Evolutionary conservation across 148 eudicot genomes (phyloP).

Genomic region (Chenopodium berlandieri): DNA sequence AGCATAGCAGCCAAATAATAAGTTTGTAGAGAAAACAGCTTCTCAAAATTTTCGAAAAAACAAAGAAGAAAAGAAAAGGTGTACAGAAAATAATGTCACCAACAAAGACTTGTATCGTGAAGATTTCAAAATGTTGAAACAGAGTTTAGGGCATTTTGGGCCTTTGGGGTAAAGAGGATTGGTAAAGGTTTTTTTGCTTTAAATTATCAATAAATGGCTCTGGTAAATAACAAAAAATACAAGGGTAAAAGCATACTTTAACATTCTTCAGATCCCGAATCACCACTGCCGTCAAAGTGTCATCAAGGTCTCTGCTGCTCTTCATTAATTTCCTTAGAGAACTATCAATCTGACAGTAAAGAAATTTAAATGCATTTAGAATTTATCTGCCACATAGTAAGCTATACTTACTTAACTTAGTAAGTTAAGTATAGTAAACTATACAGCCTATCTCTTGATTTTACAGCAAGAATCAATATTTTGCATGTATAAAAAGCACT

Average conservation of each 20-base stretch:
- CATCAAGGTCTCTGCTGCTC: constrained; percentile 76
- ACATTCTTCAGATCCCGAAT: constrained; percentile 84
- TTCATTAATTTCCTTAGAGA: constrained; percentile 63
- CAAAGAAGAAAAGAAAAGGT: not conserved
- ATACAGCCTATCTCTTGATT: not conserved
- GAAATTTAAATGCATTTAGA: constrained; percentile 4
- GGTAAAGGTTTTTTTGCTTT: not conserved
- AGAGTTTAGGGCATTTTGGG: not conserved
- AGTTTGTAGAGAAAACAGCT: not conserved
- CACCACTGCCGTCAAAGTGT: constrained; percentile 62
- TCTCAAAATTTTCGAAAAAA: not conserved
- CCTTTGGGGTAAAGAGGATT: not conserved
- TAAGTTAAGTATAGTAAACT: not conserved
- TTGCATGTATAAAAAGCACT: not conserved
- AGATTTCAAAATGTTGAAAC: not conserved
- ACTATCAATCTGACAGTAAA: constrained; percentile 55
- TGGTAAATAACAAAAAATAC: constrained; percentile 6
- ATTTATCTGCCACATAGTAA: not conserved
- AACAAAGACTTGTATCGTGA: not conserved
- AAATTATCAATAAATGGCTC: not conserved
- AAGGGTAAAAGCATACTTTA: constrained; percentile 54
- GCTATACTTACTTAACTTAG: not conserved
- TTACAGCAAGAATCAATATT: not conserved
- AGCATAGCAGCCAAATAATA: not conserved
- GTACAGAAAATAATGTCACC: not conserved